Base-by-base conservation (phyloP, 331 rosid genomes). In the Telfairia occidentalis region DNA sequence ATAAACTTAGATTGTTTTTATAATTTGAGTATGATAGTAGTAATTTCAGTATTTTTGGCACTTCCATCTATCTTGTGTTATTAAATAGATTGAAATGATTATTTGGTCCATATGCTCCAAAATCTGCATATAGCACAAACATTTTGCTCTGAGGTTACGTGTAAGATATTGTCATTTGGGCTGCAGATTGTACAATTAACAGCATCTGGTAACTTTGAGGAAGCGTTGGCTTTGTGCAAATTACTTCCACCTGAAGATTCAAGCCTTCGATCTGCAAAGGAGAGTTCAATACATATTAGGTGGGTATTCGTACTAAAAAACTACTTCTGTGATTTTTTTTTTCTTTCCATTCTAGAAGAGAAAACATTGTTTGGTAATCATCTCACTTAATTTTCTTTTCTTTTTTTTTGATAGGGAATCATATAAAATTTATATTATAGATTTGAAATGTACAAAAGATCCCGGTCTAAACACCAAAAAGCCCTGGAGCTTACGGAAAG, bases 161-260 rank as follows among this genome's bases (percentile, higher is more conserved):
- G 40, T 69, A 57, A 80, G 76, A 64, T 66, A 57, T 71, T 75
- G 81, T 70, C 48, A 67, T 75, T 82, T 57, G 43, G 63, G 5
- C 67, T 79, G 87, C 86, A 92, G 97, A 95, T 95, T 76, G 97
- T 95, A 76, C 99, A 95, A 84, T 85, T 95, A 80, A 95, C 99
- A 58, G 99, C 99, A 12, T 92, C 99, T 77, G 97, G 97, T 45
- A 84, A 95, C 85, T 95, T 95, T 80, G 97, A 92, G 73, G 99
- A 95, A 86, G 99, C 99, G 37, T 85, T 95, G 89, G 93, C 97
- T 76, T 81, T 95, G 86, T 95, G 99, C 89, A 92, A 95, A 87
- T 89, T 95, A 82, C 97, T 95, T 84, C 97, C 99, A 13, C 97
- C 96, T n/a, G 97, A 95, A 92, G 97, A 92, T 73, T 86, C 97